These are phyloP conservation scores for Kazachstania psychrophila DNA, from an alignment of 805 yeast species.

Conservation along the genomic window DNA sequence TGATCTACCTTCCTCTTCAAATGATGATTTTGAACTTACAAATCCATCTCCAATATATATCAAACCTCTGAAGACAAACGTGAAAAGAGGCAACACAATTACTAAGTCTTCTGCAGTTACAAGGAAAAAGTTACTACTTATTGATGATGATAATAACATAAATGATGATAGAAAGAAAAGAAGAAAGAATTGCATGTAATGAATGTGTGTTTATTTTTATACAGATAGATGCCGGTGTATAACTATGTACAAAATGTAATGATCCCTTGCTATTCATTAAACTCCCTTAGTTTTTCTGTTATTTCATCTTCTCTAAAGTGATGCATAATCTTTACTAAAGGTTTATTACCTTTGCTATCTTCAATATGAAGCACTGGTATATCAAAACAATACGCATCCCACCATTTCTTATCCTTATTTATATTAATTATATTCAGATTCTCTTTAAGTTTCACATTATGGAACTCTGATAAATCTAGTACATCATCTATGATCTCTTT, in stretches of 20 bases:
- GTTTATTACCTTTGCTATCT: constrained; percentile 32
- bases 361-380: constrained; percentile 71
- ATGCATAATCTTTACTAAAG: constrained; percentile 59
- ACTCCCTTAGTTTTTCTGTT: constrained; percentile 37
- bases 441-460: constrained; percentile 17
- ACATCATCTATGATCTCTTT: constrained; percentile 40
- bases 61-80: constrained; percentile 9
- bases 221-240: background rate
- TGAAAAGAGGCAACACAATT: constrained; percentile 8
- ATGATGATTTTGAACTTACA: constrained; percentile 27
- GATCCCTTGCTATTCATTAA: background rate
- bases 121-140: constrained; percentile 25
- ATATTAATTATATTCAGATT: constrained; percentile 46
- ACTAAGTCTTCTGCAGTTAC: constrained; percentile 9
- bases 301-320: constrained; percentile 48
- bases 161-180: constrained; percentile 11
- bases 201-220: background rate
- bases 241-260: background rate
- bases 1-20: constrained; percentile 26
- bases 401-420: constrained; percentile 53
- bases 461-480: constrained; percentile 22
- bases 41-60: constrained; percentile 25
- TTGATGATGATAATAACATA: constrained; percentile 24
- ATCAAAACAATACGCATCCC: constrained; percentile 65
- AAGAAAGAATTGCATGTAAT: background rate